These are phyloP conservation scores for Osmanthus fragrans DNA, from an alignment of 257 asterid genomes.

Conservation along the genomic window DNA sequence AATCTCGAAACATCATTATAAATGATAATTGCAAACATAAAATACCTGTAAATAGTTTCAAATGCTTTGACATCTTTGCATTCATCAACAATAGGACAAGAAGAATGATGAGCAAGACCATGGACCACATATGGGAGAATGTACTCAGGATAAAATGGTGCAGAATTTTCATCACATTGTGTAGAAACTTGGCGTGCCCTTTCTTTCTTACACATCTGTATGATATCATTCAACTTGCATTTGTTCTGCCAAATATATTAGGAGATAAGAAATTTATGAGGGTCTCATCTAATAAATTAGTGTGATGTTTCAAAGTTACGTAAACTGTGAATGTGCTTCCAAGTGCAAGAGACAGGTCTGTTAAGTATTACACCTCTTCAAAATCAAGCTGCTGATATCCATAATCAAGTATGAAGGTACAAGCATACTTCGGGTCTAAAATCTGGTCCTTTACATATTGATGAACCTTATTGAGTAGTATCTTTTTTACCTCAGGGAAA, in stretches of 20 bases:
- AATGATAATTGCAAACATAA: slow-evolving; percentile 30
- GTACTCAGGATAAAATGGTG: slow-evolving; percentile 70
- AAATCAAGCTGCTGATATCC: slow-evolving; percentile 53
- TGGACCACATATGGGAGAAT: slow-evolving; percentile 87
- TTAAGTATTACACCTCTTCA: slow-evolving; percentile 58
- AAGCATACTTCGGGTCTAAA: slow-evolving; percentile 85
- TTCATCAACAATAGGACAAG: slow-evolving; percentile 76
- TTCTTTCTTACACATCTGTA: slow-evolving; percentile 85
- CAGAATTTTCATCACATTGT: slow-evolving; percentile 57
- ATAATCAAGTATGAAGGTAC: slow-evolving; percentile 78
- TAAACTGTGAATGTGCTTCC: background rate
- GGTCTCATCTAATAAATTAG: background rate
- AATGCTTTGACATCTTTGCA: slow-evolving; percentile 74
- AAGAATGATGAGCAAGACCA: slow-evolving; percentile 82
- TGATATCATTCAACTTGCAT: slow-evolving; percentile 71
- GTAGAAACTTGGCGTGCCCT: slow-evolving; percentile 63
- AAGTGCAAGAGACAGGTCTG: background rate
- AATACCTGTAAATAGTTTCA: slow-evolving; percentile 91
- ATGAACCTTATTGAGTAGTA: slow-evolving; percentile 75
- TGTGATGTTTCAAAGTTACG: background rate
- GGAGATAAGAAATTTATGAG: slow-evolving; percentile 11
- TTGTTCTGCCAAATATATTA: slow-evolving; percentile 61
- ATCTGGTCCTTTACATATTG: slow-evolving; percentile 85
- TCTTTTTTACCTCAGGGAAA: slow-evolving; percentile 74
- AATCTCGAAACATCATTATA: slow-evolving; percentile 2